Base-by-base conservation (phyloP, 1,139 yeast genomes). In the Geotrichum europaeum region DNA sequence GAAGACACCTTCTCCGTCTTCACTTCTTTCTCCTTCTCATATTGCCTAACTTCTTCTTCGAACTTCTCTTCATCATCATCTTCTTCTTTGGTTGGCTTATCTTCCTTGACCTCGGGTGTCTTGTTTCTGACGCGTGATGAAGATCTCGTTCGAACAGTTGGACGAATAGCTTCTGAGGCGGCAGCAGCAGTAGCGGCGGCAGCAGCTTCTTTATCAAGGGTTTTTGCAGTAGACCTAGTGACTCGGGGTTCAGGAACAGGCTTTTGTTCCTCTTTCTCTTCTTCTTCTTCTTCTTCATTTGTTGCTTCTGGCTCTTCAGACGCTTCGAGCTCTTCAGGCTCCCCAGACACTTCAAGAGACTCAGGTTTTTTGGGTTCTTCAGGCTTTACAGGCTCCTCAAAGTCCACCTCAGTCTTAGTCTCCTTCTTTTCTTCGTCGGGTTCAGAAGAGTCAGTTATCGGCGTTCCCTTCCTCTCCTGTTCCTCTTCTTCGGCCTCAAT, bases 41-140 rank as follows among this genome's bases (percentile, higher is more conserved):
- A 52, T 6, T 20, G 32, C 30, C 18, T 51, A 18, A 12, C 36
- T 52, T 58, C 55, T 6, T 32, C 58, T 25, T 53, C 51, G 13
- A 52, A 55, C n/a, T 56, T 50, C 20, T 53, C 49, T 18, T 51
- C 36, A 40, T 53, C 49, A 9, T 49, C 53, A 15, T 56, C 50
- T 18, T 28, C 49, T 18, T 49, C 53, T 7, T 40, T 30, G 12
- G 20, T 30, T 30, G 28, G 20, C 58, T 24, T 53, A 45, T 32
- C 49, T 10, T 53, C 57, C 3, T 40, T 56, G n/a, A 15, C 59
- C 4, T 58, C 51, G 4, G 58, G 30, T 4, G 59, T 50, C 24
- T 57, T 57, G 45, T 51, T 51, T 22, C 45, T 24, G 13, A 52
- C 59, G 20, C 59, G 30, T 32, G 59, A 57, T 9, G 59, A 56